Evolutionary conservation across 768 basidiomycete genomes (phyloP).

Genomic region (Boletus sp.): DNA sequence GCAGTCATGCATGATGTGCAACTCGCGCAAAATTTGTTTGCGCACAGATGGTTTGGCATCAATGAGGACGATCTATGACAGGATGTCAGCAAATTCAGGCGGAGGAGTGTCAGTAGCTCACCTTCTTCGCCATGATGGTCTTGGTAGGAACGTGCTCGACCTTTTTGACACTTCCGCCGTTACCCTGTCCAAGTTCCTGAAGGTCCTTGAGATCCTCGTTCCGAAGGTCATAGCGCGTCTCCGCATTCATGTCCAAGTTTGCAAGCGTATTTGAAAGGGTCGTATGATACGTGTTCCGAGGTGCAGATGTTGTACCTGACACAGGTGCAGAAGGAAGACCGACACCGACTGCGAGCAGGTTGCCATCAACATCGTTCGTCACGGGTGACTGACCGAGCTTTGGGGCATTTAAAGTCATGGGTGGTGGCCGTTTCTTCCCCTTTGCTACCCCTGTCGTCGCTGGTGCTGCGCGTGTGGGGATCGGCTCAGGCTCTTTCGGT

Average conservation of each 20-base stretch:
- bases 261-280: constrained; percentile 83
- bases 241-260: constrained; percentile 80
- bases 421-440: constrained; percentile 73
- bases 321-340: constrained; percentile 52
- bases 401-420: constrained; percentile 78
- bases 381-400: constrained; percentile 47
- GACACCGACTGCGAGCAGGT: constrained; percentile 47
- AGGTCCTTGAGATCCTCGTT: constrained; percentile 91
- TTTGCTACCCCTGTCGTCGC: constrained; percentile 35
- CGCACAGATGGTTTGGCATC: constrained; percentile 95
- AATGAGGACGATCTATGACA: constrained; percentile 84
- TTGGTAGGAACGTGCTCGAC: constrained; percentile 90
- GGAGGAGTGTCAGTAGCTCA: constrained; percentile 33
- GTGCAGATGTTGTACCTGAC: constrained; percentile 49
- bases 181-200: constrained; percentile 90
- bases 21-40: constrained; percentile 95
- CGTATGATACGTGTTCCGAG: constrained; percentile 73
- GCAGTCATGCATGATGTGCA: constrained; percentile 99
- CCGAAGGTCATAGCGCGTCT: constrained; percentile 80
- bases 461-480: constrained; percentile 50
- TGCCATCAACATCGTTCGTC: constrained; percentile 36
- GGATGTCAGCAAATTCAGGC: background rate
- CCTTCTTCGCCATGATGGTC: constrained; percentile 98
- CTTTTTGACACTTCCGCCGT: constrained; percentile 96
- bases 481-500: constrained; percentile 41